A percentile compares a stretch with the other conserved stretches of the same genome.
Evolutionary conservation across 768 basidiomycete genomes (phyloP).

Genomic region (Lentinula aciculospora): DNA sequence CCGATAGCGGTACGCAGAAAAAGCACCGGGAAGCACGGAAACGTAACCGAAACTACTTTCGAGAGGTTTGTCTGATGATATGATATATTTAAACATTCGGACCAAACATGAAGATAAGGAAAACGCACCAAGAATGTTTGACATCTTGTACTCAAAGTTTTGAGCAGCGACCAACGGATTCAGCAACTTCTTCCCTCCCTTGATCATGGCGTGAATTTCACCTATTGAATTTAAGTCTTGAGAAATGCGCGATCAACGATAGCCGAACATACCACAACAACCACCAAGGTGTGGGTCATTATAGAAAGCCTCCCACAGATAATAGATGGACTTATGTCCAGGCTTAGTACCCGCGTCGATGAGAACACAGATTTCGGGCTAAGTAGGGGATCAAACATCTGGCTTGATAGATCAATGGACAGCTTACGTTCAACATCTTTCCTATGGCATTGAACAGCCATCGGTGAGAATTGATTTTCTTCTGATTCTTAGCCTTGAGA

Average conservation of each 20-base stretch:
- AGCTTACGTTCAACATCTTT: conserved; percentile 60
- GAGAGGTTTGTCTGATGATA: conserved; percentile 74
- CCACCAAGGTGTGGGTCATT: conserved; percentile 76
- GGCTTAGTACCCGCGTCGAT: conserved; percentile 97
- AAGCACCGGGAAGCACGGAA: conserved; percentile 92
- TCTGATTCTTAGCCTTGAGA: conserved; percentile 90
- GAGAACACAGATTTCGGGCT: conserved; percentile 91
- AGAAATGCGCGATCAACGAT: background rate
- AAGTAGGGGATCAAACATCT: background rate
- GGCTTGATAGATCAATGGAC: background rate
- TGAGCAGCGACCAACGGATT: conserved; percentile 94
- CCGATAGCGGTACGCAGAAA: conserved; percentile 92
- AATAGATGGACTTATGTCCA: conserved; percentile 92
- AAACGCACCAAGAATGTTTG: conserved; percentile 77
- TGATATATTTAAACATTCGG: conserved; percentile 8
- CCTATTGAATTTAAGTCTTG: conserved; percentile 8
- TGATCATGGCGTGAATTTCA: conserved; percentile 96
- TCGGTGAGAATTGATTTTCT: conserved; percentile 94
- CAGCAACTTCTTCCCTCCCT: conserved; percentile 84
- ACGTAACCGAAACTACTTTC: conserved; percentile 97
- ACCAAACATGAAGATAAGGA: background rate
- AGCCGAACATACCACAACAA: conserved; percentile 58
- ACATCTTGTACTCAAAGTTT: conserved; percentile 99
- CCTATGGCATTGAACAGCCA: conserved; percentile 97
- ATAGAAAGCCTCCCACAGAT: conserved; percentile 91